Evolutionary conservation across 345 rosid genomes (phyloP), one percentile per base, ranked within the genome.

Genomic region (Iberis pinnata): DNA sequence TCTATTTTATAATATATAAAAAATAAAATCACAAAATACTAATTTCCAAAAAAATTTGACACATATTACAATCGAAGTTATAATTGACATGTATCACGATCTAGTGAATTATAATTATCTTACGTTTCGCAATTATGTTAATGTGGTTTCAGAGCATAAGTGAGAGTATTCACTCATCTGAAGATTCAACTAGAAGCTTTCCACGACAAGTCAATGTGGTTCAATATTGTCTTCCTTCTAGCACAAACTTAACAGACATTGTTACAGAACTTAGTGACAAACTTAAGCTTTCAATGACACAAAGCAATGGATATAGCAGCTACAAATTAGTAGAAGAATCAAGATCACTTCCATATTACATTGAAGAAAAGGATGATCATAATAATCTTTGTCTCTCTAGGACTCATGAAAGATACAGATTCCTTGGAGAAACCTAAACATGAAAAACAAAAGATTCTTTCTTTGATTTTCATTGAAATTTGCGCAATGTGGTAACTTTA

Each of bases 271-370:
- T 73, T 5, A 81, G 78, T 52, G 67, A 64, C 4, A 46, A 31
- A 19, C 49, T 59, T n/a, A 75, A 56, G 14, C 53, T 80, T 35
- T 76, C 76, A 12, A 64, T 20, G 14, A 53, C 70, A 19, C 93
- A 74, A 71, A 78, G 80, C 68, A 84, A 78, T 69, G 92, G 84
- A 53, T 82, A 82, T 42, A 68, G 76, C 3, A 82, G 89, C 18
- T 84, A 87, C 8, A 85, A 80, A 20, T 93, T 85, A 63, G 73
- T 76, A 37, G 88, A 84, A 35, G 45, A 19, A 66, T 29, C 70
- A 38, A 44, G 14, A 29, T 38, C 49, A 58, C 49, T 7, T 51
- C 29, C 55, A 43, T 38, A 58, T 43, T 45, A 59, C 65, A 59
- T 8, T 53, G 67, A 48, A 68, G 63, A 48, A 54, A 47, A 47